Percentiles rank a stretch among this genome's conserved stretches.
These are phyloP conservation scores for Nemania sp. DNA, from an alignment of 2,329 filamentous ascomycete genomes.

Conservation along the genomic window DNA sequence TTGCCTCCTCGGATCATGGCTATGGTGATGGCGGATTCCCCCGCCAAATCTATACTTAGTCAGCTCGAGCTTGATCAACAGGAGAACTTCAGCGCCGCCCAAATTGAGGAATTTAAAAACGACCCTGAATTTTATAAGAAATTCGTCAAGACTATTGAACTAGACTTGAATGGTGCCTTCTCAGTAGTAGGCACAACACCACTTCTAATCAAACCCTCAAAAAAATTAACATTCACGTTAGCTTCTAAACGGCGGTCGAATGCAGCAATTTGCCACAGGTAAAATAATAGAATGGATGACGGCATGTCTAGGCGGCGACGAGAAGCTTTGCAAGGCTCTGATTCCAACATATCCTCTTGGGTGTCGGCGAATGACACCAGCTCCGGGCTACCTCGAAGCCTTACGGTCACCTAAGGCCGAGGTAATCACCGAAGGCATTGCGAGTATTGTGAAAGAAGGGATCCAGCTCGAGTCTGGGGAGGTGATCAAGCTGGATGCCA, in stretches of 20 bases:
- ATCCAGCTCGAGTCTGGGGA: slow-evolving; percentile 54
- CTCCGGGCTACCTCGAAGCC: slow-evolving; percentile 53
- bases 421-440: slow-evolving; percentile 52
- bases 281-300: slow-evolving; percentile 54
- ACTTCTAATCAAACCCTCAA: not conserved
- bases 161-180: slow-evolving; percentile 50
- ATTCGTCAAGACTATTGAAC: slow-evolving; percentile 54
- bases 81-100: slow-evolving; percentile 49
- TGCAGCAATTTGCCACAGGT: slow-evolving; percentile 48
- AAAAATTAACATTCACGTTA: slow-evolving; percentile 30
- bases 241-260: slow-evolving; percentile 47
- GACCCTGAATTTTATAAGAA: slow-evolving; percentile 51
- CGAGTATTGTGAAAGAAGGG: slow-evolving; percentile 52
- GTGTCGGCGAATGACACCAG: slow-evolving; percentile 55
- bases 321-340: slow-evolving; percentile 54
- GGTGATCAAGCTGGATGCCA: slow-evolving; percentile 56
- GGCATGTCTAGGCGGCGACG: slow-evolving; percentile 51
- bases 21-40: slow-evolving; percentile 46
- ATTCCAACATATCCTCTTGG: slow-evolving; percentile 56
- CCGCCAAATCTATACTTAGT: slow-evolving; percentile 44
- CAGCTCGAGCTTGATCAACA: slow-evolving; percentile 48
- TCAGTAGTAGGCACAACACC: slow-evolving; percentile 43
- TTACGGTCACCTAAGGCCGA: slow-evolving; percentile 53
- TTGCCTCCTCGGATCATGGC: slow-evolving; percentile 44
- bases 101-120: slow-evolving; percentile 53